Conservation (phyloP, 2,329 filamentous ascomycete genomes). For the Colletotrichum sp. region DNA sequence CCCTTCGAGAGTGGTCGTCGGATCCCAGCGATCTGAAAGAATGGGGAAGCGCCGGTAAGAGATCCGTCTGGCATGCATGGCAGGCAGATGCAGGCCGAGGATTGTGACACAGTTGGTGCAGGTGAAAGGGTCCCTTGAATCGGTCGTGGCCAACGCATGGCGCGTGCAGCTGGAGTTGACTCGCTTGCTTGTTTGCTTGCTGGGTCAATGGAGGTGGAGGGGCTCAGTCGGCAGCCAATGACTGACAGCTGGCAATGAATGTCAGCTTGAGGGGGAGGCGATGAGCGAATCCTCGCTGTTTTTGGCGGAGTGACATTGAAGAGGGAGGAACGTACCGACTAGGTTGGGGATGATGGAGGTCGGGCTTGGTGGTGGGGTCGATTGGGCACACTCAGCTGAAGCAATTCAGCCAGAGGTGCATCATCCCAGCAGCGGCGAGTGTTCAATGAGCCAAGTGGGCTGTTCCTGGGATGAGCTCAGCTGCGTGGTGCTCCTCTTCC, state of each 20-base stretch:
- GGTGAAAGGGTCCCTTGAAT: conserved; percentile 4
- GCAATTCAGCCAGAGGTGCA: neutral
- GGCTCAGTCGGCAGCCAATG: neutral
- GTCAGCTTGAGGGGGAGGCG: neutral
- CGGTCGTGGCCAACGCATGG: conserved; percentile 12
- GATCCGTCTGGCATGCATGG: neutral
- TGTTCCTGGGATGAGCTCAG: neutral
- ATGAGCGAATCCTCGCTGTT: neutral
- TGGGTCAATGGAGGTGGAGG: neutral
- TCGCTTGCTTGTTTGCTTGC: neutral
- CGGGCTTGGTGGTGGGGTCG: neutral
- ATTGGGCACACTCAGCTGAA: neutral
- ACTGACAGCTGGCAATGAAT: neutral
- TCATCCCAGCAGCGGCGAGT: neutral
- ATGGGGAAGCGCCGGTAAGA: neutral
- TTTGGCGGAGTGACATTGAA: neutral
- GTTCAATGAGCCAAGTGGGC: neutral
- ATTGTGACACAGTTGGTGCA: conserved; percentile 2
- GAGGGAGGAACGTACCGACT: neutral
- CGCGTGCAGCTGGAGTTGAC: conserved; percentile 6
- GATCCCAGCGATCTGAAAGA: neutral
- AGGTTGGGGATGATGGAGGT: neutral
- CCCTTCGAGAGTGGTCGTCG: neutral
- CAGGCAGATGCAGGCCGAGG: neutral
- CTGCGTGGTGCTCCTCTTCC: neutral